Evolutionary conservation across 2,329 filamentous ascomycete genomes (phyloP).

Genomic region (Sporothrix globosa): DNA sequence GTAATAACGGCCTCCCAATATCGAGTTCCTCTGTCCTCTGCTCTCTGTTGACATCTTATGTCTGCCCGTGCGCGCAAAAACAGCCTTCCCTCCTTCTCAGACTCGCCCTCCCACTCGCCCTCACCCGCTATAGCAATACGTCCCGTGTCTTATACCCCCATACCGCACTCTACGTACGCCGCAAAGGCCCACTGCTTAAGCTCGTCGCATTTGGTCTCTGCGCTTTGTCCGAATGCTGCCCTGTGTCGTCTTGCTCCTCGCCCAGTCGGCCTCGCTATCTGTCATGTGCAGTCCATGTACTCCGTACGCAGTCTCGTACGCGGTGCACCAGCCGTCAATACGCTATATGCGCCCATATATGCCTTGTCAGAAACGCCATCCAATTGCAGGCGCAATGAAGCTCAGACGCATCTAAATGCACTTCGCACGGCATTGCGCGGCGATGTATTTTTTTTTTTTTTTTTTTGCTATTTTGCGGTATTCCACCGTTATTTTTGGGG

Average conservation of each 20-base stretch:
- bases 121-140: constrained; percentile 23
- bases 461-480: not conserved
- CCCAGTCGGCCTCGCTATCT: not conserved
- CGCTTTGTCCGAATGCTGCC: not conserved
- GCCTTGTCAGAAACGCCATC: not conserved
- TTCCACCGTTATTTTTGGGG: not conserved
- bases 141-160: constrained; percentile 28
- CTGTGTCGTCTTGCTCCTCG: not conserved
- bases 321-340: not conserved
- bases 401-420: not conserved
- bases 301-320: not conserved
- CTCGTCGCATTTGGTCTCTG: not conserved
- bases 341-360: constrained; percentile 8
- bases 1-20: constrained; percentile 20
- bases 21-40: not conserved
- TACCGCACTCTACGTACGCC: constrained; percentile 28
- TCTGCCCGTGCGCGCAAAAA: constrained; percentile 26
- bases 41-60: not conserved
- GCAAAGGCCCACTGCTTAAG: not conserved
- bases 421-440: constrained; percentile 23
- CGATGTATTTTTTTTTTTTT: not conserved
- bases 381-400: not conserved
- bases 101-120: not conserved
- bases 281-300: constrained; percentile 1
- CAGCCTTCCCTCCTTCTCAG: constrained; percentile 1